phyloP scores from a whole-genome alignment of 192 early-diverging fungal genomes.

The Entomortierella beljakovae region DNA sequence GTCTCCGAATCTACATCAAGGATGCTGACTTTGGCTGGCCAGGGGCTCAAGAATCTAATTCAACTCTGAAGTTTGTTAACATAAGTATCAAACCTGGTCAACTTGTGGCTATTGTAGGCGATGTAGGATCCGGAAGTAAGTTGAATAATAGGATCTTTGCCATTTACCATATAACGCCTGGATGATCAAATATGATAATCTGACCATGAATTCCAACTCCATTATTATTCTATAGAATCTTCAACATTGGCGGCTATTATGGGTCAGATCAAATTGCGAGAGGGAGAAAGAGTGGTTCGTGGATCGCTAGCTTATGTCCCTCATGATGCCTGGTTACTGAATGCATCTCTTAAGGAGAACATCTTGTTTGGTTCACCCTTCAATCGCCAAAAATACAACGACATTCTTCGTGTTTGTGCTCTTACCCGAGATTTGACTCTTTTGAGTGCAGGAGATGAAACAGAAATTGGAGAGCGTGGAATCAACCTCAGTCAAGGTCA shows the following conservation, averaged over 20 bases:
- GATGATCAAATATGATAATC: neutral
- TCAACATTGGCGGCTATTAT: slow-evolving; percentile 75
- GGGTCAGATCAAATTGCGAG: slow-evolving; percentile 69
- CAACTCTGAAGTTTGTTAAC: slow-evolving; percentile 59
- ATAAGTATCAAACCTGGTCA: slow-evolving; percentile 64
- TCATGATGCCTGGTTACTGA: slow-evolving; percentile 79
- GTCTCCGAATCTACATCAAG: slow-evolving; percentile 61
- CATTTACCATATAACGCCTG: neutral
- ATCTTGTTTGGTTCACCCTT: slow-evolving; percentile 79
- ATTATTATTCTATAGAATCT: slow-evolving; percentile 54
- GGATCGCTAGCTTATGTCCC: slow-evolving; percentile 72
- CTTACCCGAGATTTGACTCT: slow-evolving; percentile 71
- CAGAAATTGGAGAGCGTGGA: slow-evolving; percentile 77
- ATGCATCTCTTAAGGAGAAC: slow-evolving; percentile 80
- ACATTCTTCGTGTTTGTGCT: slow-evolving; percentile 70
- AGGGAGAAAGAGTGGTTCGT: slow-evolving; percentile 62
- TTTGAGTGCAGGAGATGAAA: slow-evolving; percentile 72
- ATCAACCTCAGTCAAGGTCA: slow-evolving; percentile 83
- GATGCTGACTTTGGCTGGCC: slow-evolving; percentile 65
- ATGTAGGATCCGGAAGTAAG: slow-evolving; percentile 70
- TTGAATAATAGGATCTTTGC: neutral
- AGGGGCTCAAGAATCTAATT: slow-evolving; percentile 40
- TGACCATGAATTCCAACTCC: neutral
- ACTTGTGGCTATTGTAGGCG: slow-evolving; percentile 75
- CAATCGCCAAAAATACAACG: slow-evolving; percentile 67